These are phyloP conservation scores for Colletotrichum aenigma DNA, from an alignment of 2,329 filamentous ascomycete genomes.

Conservation along the genomic window DNA sequence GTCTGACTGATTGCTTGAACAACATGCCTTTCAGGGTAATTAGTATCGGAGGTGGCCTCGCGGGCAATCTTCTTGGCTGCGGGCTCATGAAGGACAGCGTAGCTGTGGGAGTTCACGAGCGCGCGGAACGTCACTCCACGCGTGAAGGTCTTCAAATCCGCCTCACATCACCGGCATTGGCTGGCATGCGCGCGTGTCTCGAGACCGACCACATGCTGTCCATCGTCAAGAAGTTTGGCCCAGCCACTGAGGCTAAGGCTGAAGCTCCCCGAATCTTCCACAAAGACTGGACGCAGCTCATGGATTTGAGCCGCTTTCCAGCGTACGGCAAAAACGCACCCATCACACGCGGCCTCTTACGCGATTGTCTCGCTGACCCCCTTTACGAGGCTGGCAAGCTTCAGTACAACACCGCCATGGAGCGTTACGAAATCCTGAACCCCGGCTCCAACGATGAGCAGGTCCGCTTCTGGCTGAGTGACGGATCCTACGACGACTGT, in stretches of 20 bases:
- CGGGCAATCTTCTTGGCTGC: background rate
- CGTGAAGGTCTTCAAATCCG: background rate
- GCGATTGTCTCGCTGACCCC: background rate
- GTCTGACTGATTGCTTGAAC: background rate
- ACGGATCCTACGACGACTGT: background rate
- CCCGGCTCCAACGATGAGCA: background rate
- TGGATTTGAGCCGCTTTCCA: background rate
- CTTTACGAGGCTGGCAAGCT: background rate
- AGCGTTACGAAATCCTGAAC: background rate
- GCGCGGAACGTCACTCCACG: background rate
- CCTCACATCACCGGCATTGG: background rate
- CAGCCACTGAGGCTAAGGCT: background rate
- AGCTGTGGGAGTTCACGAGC: background rate
- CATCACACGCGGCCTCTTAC: background rate
- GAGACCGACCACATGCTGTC: background rate
- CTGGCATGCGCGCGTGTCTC: background rate
- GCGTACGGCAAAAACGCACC: background rate
- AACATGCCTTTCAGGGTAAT: background rate
- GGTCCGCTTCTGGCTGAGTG: background rate
- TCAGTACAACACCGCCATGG: background rate
- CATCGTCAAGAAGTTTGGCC: background rate
- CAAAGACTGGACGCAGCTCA: background rate
- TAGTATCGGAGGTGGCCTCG: background rate
- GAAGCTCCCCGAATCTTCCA: background rate
- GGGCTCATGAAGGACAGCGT: background rate